Evolutionary conservation across 179 eudicot genomes (phyloP), one percentile per base, ranked within the genome.

Genomic region (Silene noctiflora): DNA sequence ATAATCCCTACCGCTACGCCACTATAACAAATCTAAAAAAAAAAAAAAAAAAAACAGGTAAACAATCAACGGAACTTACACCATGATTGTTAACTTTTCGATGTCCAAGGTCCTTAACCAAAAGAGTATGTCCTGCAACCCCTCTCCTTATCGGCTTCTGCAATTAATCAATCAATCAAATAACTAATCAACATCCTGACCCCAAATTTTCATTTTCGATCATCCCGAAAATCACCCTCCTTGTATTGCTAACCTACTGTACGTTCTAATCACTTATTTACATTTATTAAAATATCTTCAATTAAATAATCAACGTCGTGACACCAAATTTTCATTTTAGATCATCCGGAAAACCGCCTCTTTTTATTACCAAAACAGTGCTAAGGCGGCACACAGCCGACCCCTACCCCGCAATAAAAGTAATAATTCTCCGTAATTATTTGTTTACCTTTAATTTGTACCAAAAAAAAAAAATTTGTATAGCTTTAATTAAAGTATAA

Each of bases 131-230:
- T 48, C 98, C 96, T 67, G 87, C 85, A 67, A 87, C 88, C 51
- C 99, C 99, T 78, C 89, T 87, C 81, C 98, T 79, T 9, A 96
- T 89, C 12, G 98, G 96, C 78, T 83, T 88, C 99, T 95, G 88
- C 82, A 42, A 68, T 39, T n/a, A 71, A 53, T 27, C 56, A 71
- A 25, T 27, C 21, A 25, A 72, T 17, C 3, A 42, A 39, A 35
- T 35, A 35, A 35, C 42, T 9, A 33, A 22, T 56, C 12, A 24
- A 19, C 7, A 17, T 42, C 48, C 11, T 42, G 13, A 42, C 48
- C 9, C 48, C 48, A 42, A 42, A 42, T 42, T 10, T 42, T 42
- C 25, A 67, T n/a, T 59, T 19, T 20, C 6, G 33, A 66, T 17
- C 70, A 66, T 16, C 19, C 48, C 13, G 12, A 42, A 42, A 42